Evolutionary conservation across 192 early-diverging fungal genomes (phyloP).

Genomic region (Mortierella hygrophila): DNA sequence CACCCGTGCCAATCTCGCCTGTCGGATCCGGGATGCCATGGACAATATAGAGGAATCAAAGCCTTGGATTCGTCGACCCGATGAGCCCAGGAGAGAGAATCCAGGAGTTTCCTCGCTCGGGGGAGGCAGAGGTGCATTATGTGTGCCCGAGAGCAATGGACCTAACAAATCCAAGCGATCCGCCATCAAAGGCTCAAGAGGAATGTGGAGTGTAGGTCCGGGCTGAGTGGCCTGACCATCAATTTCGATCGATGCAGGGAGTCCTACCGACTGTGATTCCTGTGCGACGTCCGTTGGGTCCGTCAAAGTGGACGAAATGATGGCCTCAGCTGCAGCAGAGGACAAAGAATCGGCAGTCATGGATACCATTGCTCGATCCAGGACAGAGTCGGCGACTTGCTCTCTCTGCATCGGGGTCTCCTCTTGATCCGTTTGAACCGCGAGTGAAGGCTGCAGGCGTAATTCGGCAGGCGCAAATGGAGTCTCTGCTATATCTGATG

Average conservation of each 20-base stretch:
- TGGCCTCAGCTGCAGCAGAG: conserved; percentile 5
- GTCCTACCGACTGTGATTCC: background rate
- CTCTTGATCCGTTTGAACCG: background rate
- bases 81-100: conserved; percentile 14
- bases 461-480: background rate
- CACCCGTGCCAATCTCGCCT: conserved; percentile 27
- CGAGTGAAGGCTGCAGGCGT: background rate
- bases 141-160: conserved; percentile 37
- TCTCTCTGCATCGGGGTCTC: background rate
- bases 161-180: conserved; percentile 37
- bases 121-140: background rate
- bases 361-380: background rate
- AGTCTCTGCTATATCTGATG: background rate
- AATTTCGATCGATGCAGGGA: background rate
- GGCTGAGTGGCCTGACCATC: background rate
- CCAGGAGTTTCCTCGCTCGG: background rate
- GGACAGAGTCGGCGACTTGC: background rate
- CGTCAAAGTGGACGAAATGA: conserved; percentile 3
- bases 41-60: conserved; percentile 32
- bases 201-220: background rate
- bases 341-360: background rate
- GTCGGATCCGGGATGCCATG: conserved; percentile 35
- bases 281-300: conserved; percentile 3
- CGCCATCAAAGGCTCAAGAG: background rate
- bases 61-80: conserved; percentile 7